Percentiles rank a stretch among this genome's conserved stretches.
Evolutionary conservation across 2,329 filamentous ascomycete genomes (phyloP).

Genomic region (Thermothelomyces thermophilus): DNA sequence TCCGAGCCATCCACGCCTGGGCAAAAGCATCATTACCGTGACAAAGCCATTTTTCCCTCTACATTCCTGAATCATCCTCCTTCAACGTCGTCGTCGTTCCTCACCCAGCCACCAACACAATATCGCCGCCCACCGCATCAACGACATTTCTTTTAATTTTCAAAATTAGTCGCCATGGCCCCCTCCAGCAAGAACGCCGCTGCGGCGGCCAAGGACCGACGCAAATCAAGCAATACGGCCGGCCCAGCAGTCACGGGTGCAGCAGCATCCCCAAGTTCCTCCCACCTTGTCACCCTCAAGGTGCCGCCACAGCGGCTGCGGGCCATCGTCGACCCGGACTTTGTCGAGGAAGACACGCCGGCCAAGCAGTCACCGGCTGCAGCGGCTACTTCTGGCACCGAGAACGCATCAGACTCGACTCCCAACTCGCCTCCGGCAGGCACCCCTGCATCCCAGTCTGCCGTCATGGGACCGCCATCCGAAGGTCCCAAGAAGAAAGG

Average conservation of each 20-base stretch:
- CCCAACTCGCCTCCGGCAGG: conserved; percentile 51
- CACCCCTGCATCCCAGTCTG: conserved; percentile 45
- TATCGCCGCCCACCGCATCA: conserved; percentile 2
- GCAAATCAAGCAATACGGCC: conserved; percentile 32
- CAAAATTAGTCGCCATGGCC: conserved; percentile 29
- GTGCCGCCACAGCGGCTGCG: conserved; percentile 46
- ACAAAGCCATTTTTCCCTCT: conserved; percentile 19
- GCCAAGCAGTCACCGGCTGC: conserved; percentile 40
- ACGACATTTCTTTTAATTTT: conserved; percentile 7
- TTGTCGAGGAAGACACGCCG: conserved; percentile 36
- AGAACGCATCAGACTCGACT: conserved; percentile 54
- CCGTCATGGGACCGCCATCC: conserved; percentile 51
- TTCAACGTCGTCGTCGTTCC: conserved; percentile 3
- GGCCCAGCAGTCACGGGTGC: conserved; percentile 10
- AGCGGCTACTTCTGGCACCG: conserved; percentile 41
- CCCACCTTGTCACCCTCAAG: conserved; percentile 46
- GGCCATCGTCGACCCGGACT: conserved; percentile 40
- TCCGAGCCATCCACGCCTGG: conserved; percentile 14
- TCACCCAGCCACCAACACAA: conserved; percentile 4
- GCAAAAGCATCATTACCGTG: conserved; percentile 16
- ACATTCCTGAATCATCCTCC: conserved; percentile 5
- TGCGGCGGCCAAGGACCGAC: conserved; percentile 36
- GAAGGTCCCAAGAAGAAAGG: conserved; percentile 69
- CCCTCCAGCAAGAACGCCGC: conserved; percentile 31
- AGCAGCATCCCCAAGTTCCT: conserved; percentile 25